Base-by-base conservation (phyloP, 2,329 filamentous ascomycete species). In the Trichoderma sp. region DNA sequence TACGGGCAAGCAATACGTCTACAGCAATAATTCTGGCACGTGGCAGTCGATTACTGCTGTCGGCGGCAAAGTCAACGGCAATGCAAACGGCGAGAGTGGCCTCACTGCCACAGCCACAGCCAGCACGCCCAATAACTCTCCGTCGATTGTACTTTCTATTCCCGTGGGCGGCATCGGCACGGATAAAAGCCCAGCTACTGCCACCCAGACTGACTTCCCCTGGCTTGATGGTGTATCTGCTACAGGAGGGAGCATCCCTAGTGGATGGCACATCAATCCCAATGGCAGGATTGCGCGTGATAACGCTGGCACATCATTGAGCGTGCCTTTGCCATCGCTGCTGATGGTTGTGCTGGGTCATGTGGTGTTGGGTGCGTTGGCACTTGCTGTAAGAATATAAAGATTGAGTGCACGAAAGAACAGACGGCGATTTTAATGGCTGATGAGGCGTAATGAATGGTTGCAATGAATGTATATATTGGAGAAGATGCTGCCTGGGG, bases 41-140 rank as follows among this genome's bases (percentile, higher is more conserved):
- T 97, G 93, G 92, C 77, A 88, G 73, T 95, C 92, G 60, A 98
- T 99, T 79, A 81, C 87, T 74, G 89, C 95, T 65, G 86, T 91
- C n/a, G 94, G 89, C 72, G 96, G 96, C 71, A 80, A 84, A 72
- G 84, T 98, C 79, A 93, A 93, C 78, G 88, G 87, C 35, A 91
- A 88, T 70, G 85, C 87, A 74, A 85, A 85, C 71, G 86, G 84
- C 70, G 83, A 85, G 40, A 87, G 83, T 40, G 82, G 76, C 66
- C 72, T 85, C 59, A 83, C 82, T 24, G 83, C 85, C 37, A 88
- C 86, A 3, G 85, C 85, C 37, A 88, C 86, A 3, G 85, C 86
- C 69, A 80, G 85, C 60, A 88, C 89, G 33, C 88, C 89, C n/a
- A 82, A 86, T 7, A 85, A 90, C 68, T 87, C 89, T 0, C 87